Conservation (phyloP, 768 basidiomycete species). For the Mycena kentingensis region DNA sequence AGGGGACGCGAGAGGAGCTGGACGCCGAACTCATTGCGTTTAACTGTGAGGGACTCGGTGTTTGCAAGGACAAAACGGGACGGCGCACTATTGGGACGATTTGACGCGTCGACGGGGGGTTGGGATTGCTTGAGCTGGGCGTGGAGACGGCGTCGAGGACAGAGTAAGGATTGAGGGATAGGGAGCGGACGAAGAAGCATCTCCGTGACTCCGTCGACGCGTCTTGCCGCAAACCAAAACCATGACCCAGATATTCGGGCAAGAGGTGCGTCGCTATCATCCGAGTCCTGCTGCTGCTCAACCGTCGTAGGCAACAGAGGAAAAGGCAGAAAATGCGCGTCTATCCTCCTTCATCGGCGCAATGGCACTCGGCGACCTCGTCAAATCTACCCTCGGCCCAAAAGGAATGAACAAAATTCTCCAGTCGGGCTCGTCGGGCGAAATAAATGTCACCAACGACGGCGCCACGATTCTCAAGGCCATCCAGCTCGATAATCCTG, state of each 20-base stretch:
- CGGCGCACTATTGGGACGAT: conserved; percentile 6
- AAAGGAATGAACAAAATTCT: conserved; percentile 99
- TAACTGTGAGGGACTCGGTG: conserved; percentile 39
- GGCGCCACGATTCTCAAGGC: conserved; percentile 98
- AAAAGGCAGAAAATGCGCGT: conserved; percentile 97
- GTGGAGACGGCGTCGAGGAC: not conserved
- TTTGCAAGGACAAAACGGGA: not conserved
- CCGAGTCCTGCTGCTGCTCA: not conserved
- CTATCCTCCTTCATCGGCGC: conserved; percentile 98
- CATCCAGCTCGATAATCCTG: conserved; percentile 97
- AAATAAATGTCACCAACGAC: conserved; percentile 97
- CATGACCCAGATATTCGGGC: conserved; percentile 70
- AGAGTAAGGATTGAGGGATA: not conserved
- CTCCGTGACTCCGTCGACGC: conserved; percentile 3
- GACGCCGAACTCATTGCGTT: conserved; percentile 89
- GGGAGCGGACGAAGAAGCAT: not conserved
- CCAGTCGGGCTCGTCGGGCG: conserved; percentile 85
- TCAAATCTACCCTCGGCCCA: conserved; percentile 97
- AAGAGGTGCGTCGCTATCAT: conserved; percentile 45
- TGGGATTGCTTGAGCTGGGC: not conserved
- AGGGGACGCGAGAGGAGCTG: conserved; percentile 85
- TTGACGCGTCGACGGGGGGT: conserved; percentile 6
- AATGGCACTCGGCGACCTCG: conserved; percentile 94
- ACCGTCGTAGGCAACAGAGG: conserved; percentile 71
- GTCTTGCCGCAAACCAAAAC: conserved; percentile 46